Percentiles rank a stretch among this genome's conserved stretches.
Conservation (phyloP, 129 eudicot species). For the Artemisia tridentata region DNA sequence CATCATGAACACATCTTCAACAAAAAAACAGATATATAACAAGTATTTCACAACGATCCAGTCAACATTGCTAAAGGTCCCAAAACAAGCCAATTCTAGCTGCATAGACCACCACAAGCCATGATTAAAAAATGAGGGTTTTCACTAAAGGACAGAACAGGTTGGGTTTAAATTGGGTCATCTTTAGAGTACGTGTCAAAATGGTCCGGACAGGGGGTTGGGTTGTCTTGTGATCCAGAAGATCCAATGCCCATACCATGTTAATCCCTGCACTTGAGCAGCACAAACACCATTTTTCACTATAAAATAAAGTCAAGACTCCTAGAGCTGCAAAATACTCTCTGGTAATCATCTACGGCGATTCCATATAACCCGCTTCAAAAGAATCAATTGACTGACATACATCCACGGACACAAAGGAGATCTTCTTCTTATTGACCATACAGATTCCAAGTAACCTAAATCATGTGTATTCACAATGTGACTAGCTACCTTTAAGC, state of each 20-base stretch:
- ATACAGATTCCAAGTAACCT: neutral
- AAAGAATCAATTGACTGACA: constrained; percentile 7
- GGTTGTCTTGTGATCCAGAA: neutral
- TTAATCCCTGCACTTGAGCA: neutral
- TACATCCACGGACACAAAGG: neutral
- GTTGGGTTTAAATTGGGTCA: no score
- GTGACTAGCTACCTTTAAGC: no score
- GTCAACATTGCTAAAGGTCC: no score
- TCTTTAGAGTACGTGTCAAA: no score
- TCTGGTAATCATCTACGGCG: neutral
- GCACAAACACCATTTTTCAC: neutral
- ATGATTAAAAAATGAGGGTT: neutral
- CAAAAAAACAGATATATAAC: no score
- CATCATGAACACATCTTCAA: no score
- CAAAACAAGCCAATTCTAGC: neutral
- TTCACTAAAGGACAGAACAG: neutral
- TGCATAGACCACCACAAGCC: neutral
- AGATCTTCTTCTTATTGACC: neutral
- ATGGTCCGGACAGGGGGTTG: no score
- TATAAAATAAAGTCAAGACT: constrained; percentile 15
- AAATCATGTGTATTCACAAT: no score
- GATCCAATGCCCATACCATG: constrained; percentile 8
- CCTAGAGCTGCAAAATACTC: constrained; percentile 19
- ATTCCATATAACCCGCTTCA: neutral
- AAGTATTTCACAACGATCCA: no score